Evolutionary conservation across 768 basidiomycete species (phyloP), one percentile per base, ranked within the genome.

Genomic region (Sistotremastrum suecicum): DNA sequence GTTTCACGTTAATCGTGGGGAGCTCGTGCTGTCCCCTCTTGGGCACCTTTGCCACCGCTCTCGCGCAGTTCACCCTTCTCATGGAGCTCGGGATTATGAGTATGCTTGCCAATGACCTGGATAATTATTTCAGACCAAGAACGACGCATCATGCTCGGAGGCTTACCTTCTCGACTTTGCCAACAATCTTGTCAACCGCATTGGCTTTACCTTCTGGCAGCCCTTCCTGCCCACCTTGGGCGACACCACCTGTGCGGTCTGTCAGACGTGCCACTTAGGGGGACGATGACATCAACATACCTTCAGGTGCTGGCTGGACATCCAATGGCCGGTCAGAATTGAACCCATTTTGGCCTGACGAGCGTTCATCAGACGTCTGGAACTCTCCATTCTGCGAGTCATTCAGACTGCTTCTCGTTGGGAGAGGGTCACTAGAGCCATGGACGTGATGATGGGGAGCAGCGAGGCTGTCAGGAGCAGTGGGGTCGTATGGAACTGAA

Each of bases 61-160:
- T 75, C 69, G 34, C 78, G 67, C 32, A 78, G 55, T 50, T 72
- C 70, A 10, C 78, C 79, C 54, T 64, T 72, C 59, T 76, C 76
- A 43, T 74, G 70, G 58, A 73, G 43, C 5, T 69, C 75, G 0
- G 66, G 57, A 7, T 78, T 75, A 20, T 65, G 45, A 9, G 61
- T 60, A 34, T 63, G 45, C 56, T 78, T 78, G 5, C 76, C 75
- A 31, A 69, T 51, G 37, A 76, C 59, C 75, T 76, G 40, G 20
- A 20, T 4, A 33, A 7, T 8, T 2, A 37, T 5, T 3, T 29
- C 46, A 43, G 41, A 42, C 29, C 5, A 12, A 2, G 3, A 9
- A 34, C 11, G 30, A 0, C 1, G 4, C 2, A 31, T 45, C 36
- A 4, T 34, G 12, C 9, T 12, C 31, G 10, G 10, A 3, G 7